These are phyloP conservation scores for Zangia roseola DNA, from an alignment of 768 basidiomycete genomes.

Conservation along the genomic window DNA sequence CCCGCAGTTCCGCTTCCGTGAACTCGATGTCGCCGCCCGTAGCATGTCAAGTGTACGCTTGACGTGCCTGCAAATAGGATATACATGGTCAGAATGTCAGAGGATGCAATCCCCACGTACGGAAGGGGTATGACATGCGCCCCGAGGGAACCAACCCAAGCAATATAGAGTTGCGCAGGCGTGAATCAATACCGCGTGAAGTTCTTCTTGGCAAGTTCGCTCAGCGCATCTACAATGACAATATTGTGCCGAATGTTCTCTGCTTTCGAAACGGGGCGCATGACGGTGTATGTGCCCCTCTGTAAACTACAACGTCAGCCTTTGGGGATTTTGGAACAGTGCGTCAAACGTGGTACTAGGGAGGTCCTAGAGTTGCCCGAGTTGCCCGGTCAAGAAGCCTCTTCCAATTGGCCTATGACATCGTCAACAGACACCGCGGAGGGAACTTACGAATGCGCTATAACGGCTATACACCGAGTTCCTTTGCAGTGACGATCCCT, in stretches of 20 bases:
- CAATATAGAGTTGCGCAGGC: slow-evolving; percentile 43
- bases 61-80: slow-evolving; percentile 22
- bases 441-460: slow-evolving; percentile 52
- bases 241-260: slow-evolving; percentile 46
- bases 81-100: not conserved
- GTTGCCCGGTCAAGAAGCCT: slow-evolving; percentile 51
- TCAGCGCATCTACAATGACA: slow-evolving; percentile 41
- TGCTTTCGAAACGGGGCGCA: slow-evolving; percentile 45
- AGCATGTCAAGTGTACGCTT: slow-evolving; percentile 44
- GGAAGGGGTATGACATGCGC: slow-evolving; percentile 49
- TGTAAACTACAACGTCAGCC: slow-evolving; percentile 4
- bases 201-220: slow-evolving; percentile 41
- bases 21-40: slow-evolving; percentile 43
- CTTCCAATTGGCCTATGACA: slow-evolving; percentile 49
- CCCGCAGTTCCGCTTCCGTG: slow-evolving; percentile 36
- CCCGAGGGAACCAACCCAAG: slow-evolving; percentile 42
- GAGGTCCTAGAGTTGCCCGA: slow-evolving; percentile 40
- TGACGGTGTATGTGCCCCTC: slow-evolving; percentile 41
- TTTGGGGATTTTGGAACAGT: not conserved
- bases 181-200: too few species aligned
- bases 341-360: slow-evolving; percentile 20
- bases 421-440: slow-evolving; percentile 3
- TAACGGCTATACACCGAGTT: slow-evolving; percentile 54
- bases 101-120: slow-evolving; percentile 19
- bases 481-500: slow-evolving; percentile 53